Conservation (phyloP, 176 grass and related monocot genomes). For the Hordeum vulgare region DNA sequence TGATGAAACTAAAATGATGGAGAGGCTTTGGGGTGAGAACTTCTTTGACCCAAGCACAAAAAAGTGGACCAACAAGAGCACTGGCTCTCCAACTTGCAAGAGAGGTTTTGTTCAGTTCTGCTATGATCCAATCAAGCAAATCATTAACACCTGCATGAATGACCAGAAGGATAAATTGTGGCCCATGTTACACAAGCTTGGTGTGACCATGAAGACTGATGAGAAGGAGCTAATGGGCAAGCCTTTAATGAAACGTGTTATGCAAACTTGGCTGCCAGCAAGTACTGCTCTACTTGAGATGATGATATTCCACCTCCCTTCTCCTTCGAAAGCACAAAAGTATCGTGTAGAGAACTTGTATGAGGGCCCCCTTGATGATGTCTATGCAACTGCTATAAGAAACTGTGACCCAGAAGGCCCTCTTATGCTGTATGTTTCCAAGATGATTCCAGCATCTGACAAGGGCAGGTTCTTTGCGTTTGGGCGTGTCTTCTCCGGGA, state of each 20-base stretch:
- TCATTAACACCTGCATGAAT: constrained; percentile 74
- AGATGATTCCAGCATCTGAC: constrained; percentile 93
- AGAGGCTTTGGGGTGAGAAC: constrained; percentile 91
- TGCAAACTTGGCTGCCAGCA: constrained; percentile 87
- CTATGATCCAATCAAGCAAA: constrained; percentile 85
- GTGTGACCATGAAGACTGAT: constrained; percentile 65
- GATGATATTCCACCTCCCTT: constrained; percentile 85
- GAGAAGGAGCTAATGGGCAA: constrained; percentile 73
- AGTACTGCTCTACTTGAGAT: constrained; percentile 75
- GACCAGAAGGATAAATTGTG: constrained; percentile 82
- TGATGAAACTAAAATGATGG: constrained; percentile 86
- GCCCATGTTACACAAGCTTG: constrained; percentile 83
- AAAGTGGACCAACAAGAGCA: constrained; percentile 76
- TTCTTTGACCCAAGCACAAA: constrained; percentile 73
- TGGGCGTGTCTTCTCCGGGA: constrained; percentile 69
- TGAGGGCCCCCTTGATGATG: constrained; percentile 70
- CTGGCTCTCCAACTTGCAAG: constrained; percentile 61
- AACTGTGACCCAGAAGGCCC: constrained; percentile 86
- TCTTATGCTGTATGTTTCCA: constrained; percentile 87
- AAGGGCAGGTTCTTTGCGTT: constrained; percentile 87
- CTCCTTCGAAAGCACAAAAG: constrained; percentile 51
- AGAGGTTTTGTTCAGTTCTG: constrained; percentile 91
- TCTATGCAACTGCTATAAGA: constrained; percentile 73
- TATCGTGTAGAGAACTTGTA: constrained; percentile 91
- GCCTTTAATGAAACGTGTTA: constrained; percentile 81